Base-by-base conservation (phyloP, 345 rosid genomes). In the Geranium brycei region DNA sequence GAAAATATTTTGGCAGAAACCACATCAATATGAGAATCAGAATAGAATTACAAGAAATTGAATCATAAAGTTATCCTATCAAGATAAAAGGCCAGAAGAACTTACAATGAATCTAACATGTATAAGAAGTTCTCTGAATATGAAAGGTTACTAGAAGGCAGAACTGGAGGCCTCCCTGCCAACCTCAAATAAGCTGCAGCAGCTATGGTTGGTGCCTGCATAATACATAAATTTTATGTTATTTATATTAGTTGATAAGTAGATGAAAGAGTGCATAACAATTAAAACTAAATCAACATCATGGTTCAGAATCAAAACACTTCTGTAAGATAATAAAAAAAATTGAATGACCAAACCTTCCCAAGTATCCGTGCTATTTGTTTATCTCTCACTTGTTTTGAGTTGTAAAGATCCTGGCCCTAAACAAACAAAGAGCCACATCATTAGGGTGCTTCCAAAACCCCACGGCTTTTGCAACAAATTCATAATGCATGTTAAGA, bases 141-240 rank as follows among this genome's bases (percentile, higher is more conserved):
- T 73, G 97, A 90, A 71, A 93, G 95, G 75, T 64, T 85, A 72
- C 74, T 86, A 5, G 99, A 93, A 73, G 97, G 97, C 47, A 90
- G 88, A 78, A 90, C 95, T 0, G 97, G 88, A 75, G 95, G 97
- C 75, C 97, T 82, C 70, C 99, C 99, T 2, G 99, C 99, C 89
- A 90, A 65, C 75, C 96, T 85, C 74, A 90, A 69, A 83, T 93
- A 93, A 69, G 96, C 96, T 61, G 99, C 95, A 14, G 99, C 97
- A 17, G 97, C 99, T 60, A 93, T 82, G 47, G 97, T 93, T 64
- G 99, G 95, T 68, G 84, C 95, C 85, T 87, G 76, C 67, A 82
- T 32, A 40, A 74, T 19, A 58, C 7, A 17, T 57, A 4, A 4
- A 16, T 57, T 8, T 16, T 28, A 41, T 11, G 47, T 65, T 19